Conservation (phyloP, 176 grass and related monocot genomes). For the Eleusine coracana region DNA sequence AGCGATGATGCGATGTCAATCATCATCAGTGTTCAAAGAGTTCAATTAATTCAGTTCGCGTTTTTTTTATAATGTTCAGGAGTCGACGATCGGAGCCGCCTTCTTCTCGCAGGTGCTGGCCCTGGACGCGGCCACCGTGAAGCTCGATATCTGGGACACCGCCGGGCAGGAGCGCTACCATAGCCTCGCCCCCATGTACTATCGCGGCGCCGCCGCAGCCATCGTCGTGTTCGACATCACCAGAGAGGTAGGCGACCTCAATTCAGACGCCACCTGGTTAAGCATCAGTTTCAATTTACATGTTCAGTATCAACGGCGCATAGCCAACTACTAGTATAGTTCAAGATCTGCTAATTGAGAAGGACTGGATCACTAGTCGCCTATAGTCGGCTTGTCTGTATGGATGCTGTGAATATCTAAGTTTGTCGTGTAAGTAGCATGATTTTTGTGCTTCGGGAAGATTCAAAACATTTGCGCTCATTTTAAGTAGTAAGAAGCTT, state of each 20-base stretch:
- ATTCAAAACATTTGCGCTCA: neutral
- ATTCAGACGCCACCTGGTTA: neutral
- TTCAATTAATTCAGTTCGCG: neutral
- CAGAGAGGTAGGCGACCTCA: conserved; percentile 36
- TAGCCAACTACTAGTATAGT: neutral
- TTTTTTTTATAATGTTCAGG: conserved; percentile 27
- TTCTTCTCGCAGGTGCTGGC: conserved; percentile 80
- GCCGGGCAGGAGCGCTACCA: conserved; percentile 80
- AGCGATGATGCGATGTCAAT: neutral
- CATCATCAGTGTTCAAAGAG: neutral
- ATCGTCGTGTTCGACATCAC: conserved; percentile 87
- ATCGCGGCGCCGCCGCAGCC: conserved; percentile 66
- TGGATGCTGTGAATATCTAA: neutral
- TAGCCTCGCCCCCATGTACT: conserved; percentile 90
- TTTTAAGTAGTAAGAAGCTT: neutral
- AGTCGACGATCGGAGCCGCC: conserved; percentile 84
- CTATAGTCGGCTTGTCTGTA: neutral
- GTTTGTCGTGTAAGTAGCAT: neutral
- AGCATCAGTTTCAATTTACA: neutral
- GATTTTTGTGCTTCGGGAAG: neutral
- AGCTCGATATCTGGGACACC: conserved; percentile 90
- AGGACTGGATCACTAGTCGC: neutral
- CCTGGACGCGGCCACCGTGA: conserved; percentile 55
- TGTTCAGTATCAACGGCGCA: neutral
- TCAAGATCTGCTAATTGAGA: neutral